A percentile compares a stretch with the other conserved stretches of the same genome.
phyloP scores from a whole-genome alignment of 2,329 filamentous ascomycete species.

The Penicillium sp. region DNA sequence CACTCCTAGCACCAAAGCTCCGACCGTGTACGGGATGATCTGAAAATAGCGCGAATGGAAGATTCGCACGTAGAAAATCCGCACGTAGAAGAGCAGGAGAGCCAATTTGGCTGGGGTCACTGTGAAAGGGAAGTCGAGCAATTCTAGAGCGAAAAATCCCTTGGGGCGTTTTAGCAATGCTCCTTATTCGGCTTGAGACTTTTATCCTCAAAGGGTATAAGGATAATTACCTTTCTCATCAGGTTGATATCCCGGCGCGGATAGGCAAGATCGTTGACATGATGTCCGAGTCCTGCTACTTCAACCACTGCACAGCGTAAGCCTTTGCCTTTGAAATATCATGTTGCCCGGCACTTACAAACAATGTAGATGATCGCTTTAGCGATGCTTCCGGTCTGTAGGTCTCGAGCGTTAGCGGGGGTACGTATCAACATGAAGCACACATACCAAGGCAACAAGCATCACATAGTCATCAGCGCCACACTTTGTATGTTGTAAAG shows the following conservation, averaged over 20 bases:
- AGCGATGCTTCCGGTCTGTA: constrained; percentile 17
- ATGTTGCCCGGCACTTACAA: constrained; percentile 11
- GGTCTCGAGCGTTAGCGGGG: neutral
- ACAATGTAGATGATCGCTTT: constrained; percentile 20
- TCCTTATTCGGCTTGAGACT: no score
- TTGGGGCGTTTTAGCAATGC: neutral
- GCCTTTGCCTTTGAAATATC: neutral
- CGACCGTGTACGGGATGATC: constrained; percentile 19
- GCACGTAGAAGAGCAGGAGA: constrained; percentile 25
- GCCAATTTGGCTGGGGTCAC: constrained; percentile 27
- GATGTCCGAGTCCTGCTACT: constrained; percentile 18
- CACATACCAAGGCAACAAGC: constrained; percentile 22
- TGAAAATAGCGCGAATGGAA: constrained; percentile 18
- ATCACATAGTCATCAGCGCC: constrained; percentile 25
- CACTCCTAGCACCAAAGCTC: constrained; percentile 15
- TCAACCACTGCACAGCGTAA: constrained; percentile 12
- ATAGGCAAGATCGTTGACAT: constrained; percentile 7
- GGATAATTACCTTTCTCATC: constrained; percentile 17
- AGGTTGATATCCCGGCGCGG: constrained; percentile 9
- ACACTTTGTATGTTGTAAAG: constrained; percentile 15
- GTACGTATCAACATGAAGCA: neutral
- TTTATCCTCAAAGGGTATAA: neutral
- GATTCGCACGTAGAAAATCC: constrained; percentile 28
- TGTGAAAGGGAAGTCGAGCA: constrained; percentile 23
- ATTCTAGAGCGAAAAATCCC: neutral